Percentiles rank a stretch among this genome's conserved stretches.
Conservation (phyloP, 2,329 filamentous ascomycete species). For the Botryotinia globosa region DNA sequence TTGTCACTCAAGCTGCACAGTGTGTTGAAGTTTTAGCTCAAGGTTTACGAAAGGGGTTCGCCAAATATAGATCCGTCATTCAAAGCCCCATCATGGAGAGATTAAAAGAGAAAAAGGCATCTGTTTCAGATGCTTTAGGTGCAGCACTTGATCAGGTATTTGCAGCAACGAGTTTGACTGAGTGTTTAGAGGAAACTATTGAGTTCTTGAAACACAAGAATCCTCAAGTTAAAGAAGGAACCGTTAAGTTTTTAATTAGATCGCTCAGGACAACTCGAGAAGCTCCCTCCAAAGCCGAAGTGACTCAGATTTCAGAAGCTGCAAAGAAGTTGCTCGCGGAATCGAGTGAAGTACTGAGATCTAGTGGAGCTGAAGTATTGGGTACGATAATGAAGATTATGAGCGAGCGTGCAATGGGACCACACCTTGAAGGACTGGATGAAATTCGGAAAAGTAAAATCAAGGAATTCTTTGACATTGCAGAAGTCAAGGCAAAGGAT, state of each 20-base stretch:
- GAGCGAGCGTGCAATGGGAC: slow-evolving; percentile 92
- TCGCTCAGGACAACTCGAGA: slow-evolving; percentile 79
- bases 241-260: slow-evolving; percentile 87
- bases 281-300: slow-evolving; percentile 80
- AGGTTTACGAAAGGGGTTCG: slow-evolving; percentile 74
- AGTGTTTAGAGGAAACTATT: slow-evolving; percentile 87
- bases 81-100: slow-evolving; percentile 92
- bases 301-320: slow-evolving; percentile 79
- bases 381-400: slow-evolving; percentile 99
- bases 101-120: slow-evolving; percentile 93
- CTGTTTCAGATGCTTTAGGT: slow-evolving; percentile 83
- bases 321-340: slow-evolving; percentile 89
- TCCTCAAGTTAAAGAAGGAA: slow-evolving; percentile 94
- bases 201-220: slow-evolving; percentile 91
- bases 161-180: slow-evolving; percentile 65
- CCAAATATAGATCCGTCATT: slow-evolving; percentile 75
- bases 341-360: slow-evolving; percentile 78
- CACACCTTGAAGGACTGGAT: slow-evolving; percentile 86
- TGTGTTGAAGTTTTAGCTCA: slow-evolving; percentile 88
- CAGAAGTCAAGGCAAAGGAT: slow-evolving; percentile 83
- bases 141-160: slow-evolving; percentile 75
- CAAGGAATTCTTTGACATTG: slow-evolving; percentile 83
- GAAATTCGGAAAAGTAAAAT: slow-evolving; percentile 95
- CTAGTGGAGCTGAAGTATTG: slow-evolving; percentile 86
- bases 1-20: slow-evolving; percentile 89